phyloP scores from a whole-genome alignment of 2,329 filamentous ascomycete genomes.

The Triangularia setosa region DNA sequence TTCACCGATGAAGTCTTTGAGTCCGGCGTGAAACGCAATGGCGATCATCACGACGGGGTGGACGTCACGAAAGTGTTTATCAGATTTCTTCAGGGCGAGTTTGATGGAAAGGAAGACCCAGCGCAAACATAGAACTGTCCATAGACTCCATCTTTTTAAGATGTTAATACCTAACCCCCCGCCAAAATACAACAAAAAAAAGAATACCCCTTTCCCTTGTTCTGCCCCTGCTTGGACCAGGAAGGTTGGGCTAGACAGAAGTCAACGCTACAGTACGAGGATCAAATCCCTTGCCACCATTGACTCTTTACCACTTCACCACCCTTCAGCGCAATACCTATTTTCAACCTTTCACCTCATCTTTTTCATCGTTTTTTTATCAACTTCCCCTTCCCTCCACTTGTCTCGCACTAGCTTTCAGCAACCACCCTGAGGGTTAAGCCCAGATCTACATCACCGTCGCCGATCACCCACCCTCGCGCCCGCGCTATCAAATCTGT shows the following conservation, averaged over 20 bases:
- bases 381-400: no score
- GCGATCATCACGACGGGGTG: slow-evolving; percentile 73
- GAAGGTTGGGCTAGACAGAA: no score
- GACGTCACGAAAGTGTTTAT: slow-evolving; percentile 70
- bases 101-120: background rate
- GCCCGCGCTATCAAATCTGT: background rate
- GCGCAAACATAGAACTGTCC: slow-evolving; percentile 5
- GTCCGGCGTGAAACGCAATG: slow-evolving; percentile 64
- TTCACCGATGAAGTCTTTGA: slow-evolving; percentile 66
- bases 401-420: no score
- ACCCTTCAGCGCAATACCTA: no score
- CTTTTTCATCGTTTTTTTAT: no score
- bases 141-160: no score
- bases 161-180: no score
- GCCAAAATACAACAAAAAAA: background rate
- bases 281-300: no score
- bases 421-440: background rate
- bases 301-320: no score
- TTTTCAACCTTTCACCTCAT: no score
- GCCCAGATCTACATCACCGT: background rate
- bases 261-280: no score
- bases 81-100: slow-evolving; percentile 62
- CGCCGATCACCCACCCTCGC: background rate
- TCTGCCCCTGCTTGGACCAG: no score
- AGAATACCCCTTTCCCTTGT: background rate